Evolutionary conservation across 148 eudicot genomes (phyloP), one percentile per base, ranked within the genome.

Genomic region (Rhododendron vialii): DNA sequence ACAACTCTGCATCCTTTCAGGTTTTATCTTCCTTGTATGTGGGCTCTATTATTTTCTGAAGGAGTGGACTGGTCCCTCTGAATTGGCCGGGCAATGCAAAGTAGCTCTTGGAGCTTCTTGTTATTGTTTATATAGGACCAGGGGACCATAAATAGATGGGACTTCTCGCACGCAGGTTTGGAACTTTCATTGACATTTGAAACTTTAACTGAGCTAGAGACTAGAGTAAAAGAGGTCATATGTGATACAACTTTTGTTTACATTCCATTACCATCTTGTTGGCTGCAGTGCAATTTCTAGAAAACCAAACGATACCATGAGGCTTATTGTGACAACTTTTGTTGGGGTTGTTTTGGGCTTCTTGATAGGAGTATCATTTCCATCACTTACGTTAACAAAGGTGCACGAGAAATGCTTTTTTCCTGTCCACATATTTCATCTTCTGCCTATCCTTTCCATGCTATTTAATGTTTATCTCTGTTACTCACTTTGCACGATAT

Each of bases 331-430:
- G 61, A 88, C 94, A n/a, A 85, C 89, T 65, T 80, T 88, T 78
- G 36, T 89, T 86, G 98, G 98, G 75, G 30, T 95, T 76, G 83
- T 92, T 78, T 86, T 92, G 55, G 99, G 99, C 36, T 92, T 95
- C 91, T 82, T 94, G 15, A 81, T 94, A 41, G 99, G 99, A 87
- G 86, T 90, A 81, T 93, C 94, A 80, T 89, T 90, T 88, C 93
- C 96, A 12, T 51, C 86, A 0, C 84, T 91, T 63, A 85, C 91
- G 20, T 86, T 90, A 80, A 88, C 91, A 51, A 94, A 95, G 98
- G 99, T 96, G 86, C 82, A 33, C 41, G 22, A 5, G 18, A 75
- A 36, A 81, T 85, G 35, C 26, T 17, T 61, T 55, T 84, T 26
- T 83, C 38, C 41, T 79, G 74, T 82, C n/a, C 9, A 20, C 24